These are phyloP conservation scores for Taiozyma sp. DNA, from an alignment of 1,139 yeast genomes.

Conservation along the genomic window DNA sequence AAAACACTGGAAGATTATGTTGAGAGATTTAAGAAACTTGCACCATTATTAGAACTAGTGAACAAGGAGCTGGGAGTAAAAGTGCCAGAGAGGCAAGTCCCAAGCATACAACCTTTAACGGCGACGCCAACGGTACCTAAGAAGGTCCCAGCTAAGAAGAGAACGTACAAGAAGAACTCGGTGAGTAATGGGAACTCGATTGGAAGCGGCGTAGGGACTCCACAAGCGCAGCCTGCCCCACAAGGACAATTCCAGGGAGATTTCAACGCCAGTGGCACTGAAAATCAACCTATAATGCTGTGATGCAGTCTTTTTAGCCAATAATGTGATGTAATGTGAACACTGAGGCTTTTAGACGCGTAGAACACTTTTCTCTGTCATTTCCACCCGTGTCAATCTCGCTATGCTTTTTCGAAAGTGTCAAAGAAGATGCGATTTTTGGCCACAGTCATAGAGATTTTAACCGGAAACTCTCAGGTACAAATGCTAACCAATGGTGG, in stretches of 20 bases:
- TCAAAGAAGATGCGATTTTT: neutral
- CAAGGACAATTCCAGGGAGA: conserved; percentile 4
- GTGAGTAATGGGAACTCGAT: neutral
- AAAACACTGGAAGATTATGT: conserved; percentile 22
- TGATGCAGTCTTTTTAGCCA: conserved; percentile 1
- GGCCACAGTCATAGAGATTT: neutral
- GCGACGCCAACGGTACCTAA: conserved; percentile 1
- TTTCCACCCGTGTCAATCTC: neutral
- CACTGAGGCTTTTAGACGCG: neutral
- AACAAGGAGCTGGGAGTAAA: conserved; percentile 15
- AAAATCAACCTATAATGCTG: conserved; percentile 19
- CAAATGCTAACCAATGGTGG: neutral
- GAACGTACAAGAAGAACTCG: conserved; percentile 18
- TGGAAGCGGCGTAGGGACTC: conserved; percentile 9
- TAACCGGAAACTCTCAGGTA: neutral
- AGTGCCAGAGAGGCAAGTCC: conserved; percentile 17
- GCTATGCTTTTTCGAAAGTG: neutral
- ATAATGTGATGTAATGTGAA: neutral
- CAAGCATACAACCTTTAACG: conserved; percentile 14
- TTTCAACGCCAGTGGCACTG: conserved; percentile 11
- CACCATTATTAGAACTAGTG: conserved; percentile 18
- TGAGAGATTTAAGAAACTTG: conserved; percentile 20
- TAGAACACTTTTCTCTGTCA: neutral
- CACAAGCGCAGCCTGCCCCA: conserved; percentile 9
- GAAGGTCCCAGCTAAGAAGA: conserved; percentile 11